Conservation (phyloP, 2,329 filamentous ascomycete genomes). For the Neofusicoccum ribis region DNA sequence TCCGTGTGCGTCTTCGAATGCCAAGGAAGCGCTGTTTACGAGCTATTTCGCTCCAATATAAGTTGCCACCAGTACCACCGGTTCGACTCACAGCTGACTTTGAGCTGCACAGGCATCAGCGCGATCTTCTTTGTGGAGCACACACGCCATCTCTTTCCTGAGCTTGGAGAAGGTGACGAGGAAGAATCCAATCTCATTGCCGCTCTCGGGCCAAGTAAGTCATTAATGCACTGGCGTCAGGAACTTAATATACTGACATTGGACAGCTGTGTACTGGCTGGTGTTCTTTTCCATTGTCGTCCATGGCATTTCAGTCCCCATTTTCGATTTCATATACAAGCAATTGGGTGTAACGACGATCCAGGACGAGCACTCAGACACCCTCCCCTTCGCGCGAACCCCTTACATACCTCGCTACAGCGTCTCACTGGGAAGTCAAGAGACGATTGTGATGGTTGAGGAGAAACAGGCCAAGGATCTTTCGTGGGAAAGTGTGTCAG, state of each 20-base stretch:
- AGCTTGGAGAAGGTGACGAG: constrained; percentile 39
- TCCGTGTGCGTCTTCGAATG: constrained; percentile 53
- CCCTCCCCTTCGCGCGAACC: not conserved
- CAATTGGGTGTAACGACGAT: constrained; percentile 36
- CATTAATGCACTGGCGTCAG: no score
- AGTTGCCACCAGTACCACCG: not conserved
- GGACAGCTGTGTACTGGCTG: constrained; percentile 46
- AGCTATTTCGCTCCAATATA: constrained; percentile 54
- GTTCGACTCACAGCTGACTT: not conserved
- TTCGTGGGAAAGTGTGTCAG: not conserved
- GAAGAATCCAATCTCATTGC: constrained; percentile 44
- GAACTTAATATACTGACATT: not conserved
- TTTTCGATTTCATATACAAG: constrained; percentile 43
- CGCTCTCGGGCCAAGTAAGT: constrained; percentile 38
- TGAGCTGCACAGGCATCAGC: constrained; percentile 38
- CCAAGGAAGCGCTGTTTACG: constrained; percentile 62
- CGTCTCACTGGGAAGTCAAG: no score
- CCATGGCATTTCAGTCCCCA: constrained; percentile 52
- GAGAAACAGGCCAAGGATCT: not conserved
- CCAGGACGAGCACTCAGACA: not conserved
- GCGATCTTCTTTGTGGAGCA: constrained; percentile 51
- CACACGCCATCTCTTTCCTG: constrained; percentile 45
- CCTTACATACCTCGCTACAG: not conserved
- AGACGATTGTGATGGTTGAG: constrained; percentile 34
- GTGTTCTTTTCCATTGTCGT: constrained; percentile 50